Evolutionary conservation across 306 rosid species (phyloP).

Genomic region (Leucaena leucocephala): DNA sequence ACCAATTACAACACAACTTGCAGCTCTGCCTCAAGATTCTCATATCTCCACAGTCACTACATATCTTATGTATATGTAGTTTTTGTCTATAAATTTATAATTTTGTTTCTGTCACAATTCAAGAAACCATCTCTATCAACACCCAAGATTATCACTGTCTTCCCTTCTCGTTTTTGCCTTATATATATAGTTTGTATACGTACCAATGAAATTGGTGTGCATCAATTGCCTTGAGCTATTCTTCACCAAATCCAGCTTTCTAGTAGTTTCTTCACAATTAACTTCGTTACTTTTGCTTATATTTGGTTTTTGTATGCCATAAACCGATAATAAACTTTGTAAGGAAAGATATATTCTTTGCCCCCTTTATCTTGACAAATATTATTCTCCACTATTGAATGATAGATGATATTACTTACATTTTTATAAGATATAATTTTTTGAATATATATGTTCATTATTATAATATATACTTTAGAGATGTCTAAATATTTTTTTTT

Average conservation of each 20-base stretch:
- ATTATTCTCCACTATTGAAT: background rate
- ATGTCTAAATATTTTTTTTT: too few relatives aligned
- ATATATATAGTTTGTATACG: too few relatives aligned
- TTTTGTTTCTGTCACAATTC: background rate
- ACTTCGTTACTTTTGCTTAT: background rate
- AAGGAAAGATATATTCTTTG: background rate
- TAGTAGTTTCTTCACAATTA: background rate
- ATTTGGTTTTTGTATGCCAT: too few relatives aligned
- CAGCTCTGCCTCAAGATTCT: conserved; percentile 26
- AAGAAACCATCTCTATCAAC: background rate
- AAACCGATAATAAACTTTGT: background rate
- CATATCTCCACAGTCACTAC: conserved; percentile 24
- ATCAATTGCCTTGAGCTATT: background rate
- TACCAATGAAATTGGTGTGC: background rate
- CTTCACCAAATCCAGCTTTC: background rate
- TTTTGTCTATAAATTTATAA: background rate
- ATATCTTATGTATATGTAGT: too few relatives aligned
- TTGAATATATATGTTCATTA: too few relatives aligned
- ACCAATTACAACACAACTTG: conserved; percentile 27
- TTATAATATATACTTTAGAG: too few relatives aligned
- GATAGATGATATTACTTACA: too few relatives aligned
- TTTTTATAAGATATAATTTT: too few relatives aligned
- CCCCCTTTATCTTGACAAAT: background rate
- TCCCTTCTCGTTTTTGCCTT: too few relatives aligned
- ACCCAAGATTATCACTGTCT: background rate